These are phyloP conservation scores for Pluteus cervinus DNA, from an alignment of 768 basidiomycete genomes.

Conservation along the genomic window DNA sequence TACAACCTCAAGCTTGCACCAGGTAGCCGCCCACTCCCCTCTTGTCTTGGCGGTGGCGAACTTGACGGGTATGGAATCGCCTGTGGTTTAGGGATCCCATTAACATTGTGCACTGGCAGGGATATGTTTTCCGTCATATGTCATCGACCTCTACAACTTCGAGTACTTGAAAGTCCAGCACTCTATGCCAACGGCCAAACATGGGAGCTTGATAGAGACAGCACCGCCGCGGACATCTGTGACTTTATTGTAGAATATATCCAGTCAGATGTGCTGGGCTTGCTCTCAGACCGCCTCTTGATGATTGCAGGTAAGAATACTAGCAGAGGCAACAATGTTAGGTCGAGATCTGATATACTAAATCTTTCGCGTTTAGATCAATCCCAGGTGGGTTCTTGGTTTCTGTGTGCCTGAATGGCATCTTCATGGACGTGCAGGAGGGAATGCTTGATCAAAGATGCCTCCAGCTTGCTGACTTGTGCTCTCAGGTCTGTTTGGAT, in stretches of 20 bases:
- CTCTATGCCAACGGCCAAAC: slow-evolving; percentile 36
- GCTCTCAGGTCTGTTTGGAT: slow-evolving; percentile 37
- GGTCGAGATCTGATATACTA: no score
- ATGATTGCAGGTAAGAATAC: slow-evolving; percentile 62
- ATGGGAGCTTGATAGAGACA: slow-evolving; percentile 37
- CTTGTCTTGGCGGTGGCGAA: slow-evolving; percentile 70
- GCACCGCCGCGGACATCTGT: slow-evolving; percentile 65
- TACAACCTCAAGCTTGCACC: background rate
- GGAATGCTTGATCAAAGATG: slow-evolving; percentile 60
- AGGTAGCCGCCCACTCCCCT: slow-evolving; percentile 62
- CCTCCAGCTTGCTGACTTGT: slow-evolving; percentile 51
- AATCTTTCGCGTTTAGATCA: slow-evolving; percentile 44
- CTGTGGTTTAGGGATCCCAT: background rate
- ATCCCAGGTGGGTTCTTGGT: slow-evolving; percentile 46
- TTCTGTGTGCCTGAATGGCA: background rate
- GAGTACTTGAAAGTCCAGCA: slow-evolving; percentile 43
- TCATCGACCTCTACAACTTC: slow-evolving; percentile 49
- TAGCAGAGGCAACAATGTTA: no score
- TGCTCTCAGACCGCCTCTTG: slow-evolving; percentile 62
- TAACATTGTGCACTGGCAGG: slow-evolving; percentile 31
- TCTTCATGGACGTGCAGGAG: slow-evolving; percentile 33
- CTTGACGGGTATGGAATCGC: slow-evolving; percentile 57
- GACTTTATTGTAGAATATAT: slow-evolving; percentile 83
- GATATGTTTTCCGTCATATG: slow-evolving; percentile 62
- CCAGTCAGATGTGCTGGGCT: slow-evolving; percentile 73